These are phyloP conservation scores for Helenozyma rhizophorensis DNA, from an alignment of 805 yeast species.

Conservation along the genomic window DNA sequence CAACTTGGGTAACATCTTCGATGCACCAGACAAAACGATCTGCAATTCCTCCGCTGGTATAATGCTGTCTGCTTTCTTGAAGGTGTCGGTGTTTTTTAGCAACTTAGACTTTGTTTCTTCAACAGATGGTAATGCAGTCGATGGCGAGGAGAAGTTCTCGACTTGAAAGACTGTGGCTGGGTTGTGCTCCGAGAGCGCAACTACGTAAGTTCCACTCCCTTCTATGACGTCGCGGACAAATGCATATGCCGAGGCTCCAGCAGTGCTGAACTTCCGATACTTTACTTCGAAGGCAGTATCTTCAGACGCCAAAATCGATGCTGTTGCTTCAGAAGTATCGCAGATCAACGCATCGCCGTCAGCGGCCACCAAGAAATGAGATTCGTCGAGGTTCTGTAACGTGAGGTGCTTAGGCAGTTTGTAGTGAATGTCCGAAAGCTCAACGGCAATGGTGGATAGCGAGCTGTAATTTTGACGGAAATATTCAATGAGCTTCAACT, in stretches of 20 bases:
- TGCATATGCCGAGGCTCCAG: conserved; percentile 11
- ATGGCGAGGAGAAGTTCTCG: not conserved
- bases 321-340: conserved; percentile 1
- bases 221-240: conserved; percentile 23
- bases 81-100: too few species aligned
- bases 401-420: not conserved
- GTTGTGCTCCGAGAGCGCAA: conserved; percentile 12
- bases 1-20: too few species aligned
- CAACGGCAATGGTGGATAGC: conserved; percentile 9
- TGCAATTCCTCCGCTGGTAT: too few species aligned
- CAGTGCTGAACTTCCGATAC: conserved; percentile 1
- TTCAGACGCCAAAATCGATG: not conserved
- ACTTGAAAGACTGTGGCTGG: conserved; percentile 14
- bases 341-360: conserved; percentile 4
- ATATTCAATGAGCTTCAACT: conserved; percentile 4
- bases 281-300: conserved; percentile 2
- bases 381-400: not conserved
- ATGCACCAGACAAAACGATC: conserved; percentile 1
- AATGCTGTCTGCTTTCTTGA: too few species aligned
- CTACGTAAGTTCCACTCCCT: conserved; percentile 26
- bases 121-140: too few species aligned
- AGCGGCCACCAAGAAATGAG: conserved; percentile 2
- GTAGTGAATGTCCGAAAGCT: conserved; percentile 2
- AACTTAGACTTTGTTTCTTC: too few species aligned
- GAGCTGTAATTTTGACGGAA: conserved; percentile 6